Conservation (phyloP, 352 stramenopile species). For the Pythium dissimile region DNA sequence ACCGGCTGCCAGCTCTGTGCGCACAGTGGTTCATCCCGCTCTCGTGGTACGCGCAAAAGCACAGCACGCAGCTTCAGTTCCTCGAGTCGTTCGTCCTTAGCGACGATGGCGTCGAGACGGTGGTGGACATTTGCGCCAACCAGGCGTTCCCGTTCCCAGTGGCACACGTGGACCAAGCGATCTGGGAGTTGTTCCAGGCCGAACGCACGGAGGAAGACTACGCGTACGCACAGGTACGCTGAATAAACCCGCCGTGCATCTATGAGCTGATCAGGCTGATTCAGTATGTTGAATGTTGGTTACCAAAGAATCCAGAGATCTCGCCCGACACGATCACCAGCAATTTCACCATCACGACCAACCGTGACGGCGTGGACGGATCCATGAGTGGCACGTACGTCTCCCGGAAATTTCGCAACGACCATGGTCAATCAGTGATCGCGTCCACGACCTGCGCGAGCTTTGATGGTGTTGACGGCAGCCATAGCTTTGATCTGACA, state of each 20-base stretch:
- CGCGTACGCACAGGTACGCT: conserved; percentile 1
- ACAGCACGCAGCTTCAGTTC: background rate
- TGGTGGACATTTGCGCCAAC: conserved; percentile 9
- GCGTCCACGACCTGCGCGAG: background rate
- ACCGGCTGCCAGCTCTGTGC: background rate
- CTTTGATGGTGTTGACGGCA: background rate
- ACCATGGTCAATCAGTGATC: conserved; percentile 3
- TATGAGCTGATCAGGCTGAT: too few relatives aligned
- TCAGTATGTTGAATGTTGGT: too few relatives aligned
- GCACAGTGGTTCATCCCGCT: background rate
- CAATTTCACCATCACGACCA: background rate
- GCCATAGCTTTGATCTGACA: background rate
- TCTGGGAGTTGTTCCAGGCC: conserved; percentile 5
- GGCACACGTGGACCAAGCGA: background rate
- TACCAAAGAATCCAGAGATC: background rate
- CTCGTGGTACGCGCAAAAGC: background rate
- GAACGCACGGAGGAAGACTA: background rate
- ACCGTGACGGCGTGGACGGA: background rate
- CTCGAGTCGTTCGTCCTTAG: background rate
- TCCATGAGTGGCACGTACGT: conserved; percentile 2
- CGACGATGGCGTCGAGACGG: background rate
- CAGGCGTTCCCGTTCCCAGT: conserved; percentile 5
- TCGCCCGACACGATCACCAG: background rate
- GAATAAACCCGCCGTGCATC: background rate
- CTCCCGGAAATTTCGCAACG: background rate